Percentiles rank a stretch among this genome's conserved stretches.
phyloP scores from a whole-genome alignment of 75 land plant species.

The Azolla pinnata region DNA sequence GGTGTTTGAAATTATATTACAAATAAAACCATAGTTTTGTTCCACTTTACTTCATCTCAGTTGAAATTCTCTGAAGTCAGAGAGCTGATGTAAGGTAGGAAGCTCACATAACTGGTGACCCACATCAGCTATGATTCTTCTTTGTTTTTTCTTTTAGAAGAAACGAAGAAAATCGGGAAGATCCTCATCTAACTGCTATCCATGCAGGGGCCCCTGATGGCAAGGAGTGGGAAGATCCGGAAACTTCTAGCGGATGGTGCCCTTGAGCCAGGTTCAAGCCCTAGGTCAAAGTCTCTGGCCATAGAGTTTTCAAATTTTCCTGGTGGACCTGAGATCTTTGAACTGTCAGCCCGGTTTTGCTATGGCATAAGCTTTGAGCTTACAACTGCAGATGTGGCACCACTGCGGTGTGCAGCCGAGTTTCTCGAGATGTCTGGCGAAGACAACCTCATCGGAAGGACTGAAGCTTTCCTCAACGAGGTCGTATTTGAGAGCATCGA shows the following conservation, averaged over 20 bases:
- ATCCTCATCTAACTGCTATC: slow-evolving; percentile 1
- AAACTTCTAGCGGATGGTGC: slow-evolving; percentile 59
- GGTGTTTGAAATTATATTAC: background rate
- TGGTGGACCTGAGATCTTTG: slow-evolving; percentile 69
- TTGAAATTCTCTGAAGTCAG: background rate
- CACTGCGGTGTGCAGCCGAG: slow-evolving; percentile 60
- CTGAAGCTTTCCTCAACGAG: slow-evolving; percentile 54
- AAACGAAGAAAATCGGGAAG: slow-evolving; percentile 1
- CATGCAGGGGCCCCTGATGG: slow-evolving; percentile 81
- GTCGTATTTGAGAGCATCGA: slow-evolving; percentile 63
- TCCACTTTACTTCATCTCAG: background rate
- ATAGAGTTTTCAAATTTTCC: slow-evolving; percentile 52
- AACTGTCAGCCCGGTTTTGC: slow-evolving; percentile 71
- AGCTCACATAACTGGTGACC: background rate
- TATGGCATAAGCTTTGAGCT: slow-evolving; percentile 81
- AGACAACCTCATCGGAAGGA: slow-evolving; percentile 58
- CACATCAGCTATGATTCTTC: background rate
- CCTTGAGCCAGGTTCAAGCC: slow-evolving; percentile 23
- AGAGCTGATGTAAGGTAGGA: background rate
- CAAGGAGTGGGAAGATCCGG: slow-evolving; percentile 74
- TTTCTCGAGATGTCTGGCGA: slow-evolving; percentile 75
- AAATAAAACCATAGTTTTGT: background rate
- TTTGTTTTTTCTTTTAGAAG: too few relatives aligned
- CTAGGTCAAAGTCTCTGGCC: slow-evolving; percentile 30
- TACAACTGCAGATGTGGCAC: slow-evolving; percentile 64